phyloP scores from a whole-genome alignment of 2,329 filamentous ascomycete genomes.

The Akanthomyces uredinophilus region DNA sequence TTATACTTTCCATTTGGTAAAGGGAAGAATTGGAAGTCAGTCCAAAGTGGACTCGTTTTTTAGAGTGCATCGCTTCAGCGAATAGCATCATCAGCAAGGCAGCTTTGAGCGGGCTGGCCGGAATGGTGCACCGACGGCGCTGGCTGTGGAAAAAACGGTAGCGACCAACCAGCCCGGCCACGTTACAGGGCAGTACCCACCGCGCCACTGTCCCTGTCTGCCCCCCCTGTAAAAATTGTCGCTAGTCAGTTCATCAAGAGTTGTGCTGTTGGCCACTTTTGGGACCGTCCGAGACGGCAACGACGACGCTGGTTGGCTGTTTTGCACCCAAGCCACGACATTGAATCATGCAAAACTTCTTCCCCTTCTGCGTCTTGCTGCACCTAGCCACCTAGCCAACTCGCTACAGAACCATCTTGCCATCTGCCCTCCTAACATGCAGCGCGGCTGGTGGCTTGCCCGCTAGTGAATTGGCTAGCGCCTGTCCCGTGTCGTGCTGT shows the following conservation, averaged over 20 bases:
- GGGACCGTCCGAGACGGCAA: conserved; percentile 11
- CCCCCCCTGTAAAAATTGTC: background rate
- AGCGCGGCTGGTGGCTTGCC: conserved; percentile 6
- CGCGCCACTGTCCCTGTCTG: too few species aligned
- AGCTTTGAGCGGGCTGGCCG: background rate
- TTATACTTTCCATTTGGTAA: background rate
- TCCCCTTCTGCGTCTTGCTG: background rate
- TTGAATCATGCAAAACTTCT: background rate
- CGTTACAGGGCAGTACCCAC: background rate
- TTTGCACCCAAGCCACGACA: background rate
- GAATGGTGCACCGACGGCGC: too few species aligned
- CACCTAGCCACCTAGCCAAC: background rate
- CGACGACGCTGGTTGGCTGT: background rate
- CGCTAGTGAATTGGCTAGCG: background rate
- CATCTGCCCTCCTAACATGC: background rate
- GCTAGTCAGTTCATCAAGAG: background rate
- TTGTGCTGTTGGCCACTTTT: background rate
- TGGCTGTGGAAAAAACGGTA: background rate
- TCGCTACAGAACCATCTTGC: too few species aligned
- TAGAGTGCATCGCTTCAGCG: background rate
- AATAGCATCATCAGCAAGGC: background rate
- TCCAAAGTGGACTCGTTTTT: too few species aligned
- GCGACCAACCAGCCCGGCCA: background rate
- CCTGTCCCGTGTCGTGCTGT: background rate
- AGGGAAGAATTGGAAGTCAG: background rate